phyloP scores from a whole-genome alignment of 192 early-diverging fungal genomes.

The Coemansia erecta region DNA sequence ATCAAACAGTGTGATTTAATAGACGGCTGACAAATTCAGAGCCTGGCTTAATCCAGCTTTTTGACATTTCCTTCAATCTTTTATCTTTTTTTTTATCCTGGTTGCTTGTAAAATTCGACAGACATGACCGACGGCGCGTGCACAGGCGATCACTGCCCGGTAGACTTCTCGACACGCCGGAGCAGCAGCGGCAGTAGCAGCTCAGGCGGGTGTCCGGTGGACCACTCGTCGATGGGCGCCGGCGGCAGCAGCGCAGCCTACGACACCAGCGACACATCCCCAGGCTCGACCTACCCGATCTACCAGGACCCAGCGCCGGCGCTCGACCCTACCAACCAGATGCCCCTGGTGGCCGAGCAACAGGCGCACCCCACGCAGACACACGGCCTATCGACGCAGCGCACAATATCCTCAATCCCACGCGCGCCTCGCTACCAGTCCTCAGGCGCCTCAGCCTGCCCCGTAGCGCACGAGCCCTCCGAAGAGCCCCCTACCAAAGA shows the following conservation, averaged over 20 bases:
- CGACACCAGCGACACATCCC: slow-evolving; percentile 10
- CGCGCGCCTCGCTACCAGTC: slow-evolving; percentile 57
- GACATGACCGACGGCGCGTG: background rate
- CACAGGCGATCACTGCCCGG: slow-evolving; percentile 16
- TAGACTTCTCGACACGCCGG: slow-evolving; percentile 13
- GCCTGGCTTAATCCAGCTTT: background rate
- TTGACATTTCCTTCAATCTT: background rate
- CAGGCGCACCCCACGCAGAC: slow-evolving; percentile 40
- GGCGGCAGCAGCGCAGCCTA: slow-evolving; percentile 2
- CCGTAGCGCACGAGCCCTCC: slow-evolving; percentile 18
- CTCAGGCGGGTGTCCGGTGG: slow-evolving; percentile 34
- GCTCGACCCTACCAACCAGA: slow-evolving; percentile 63
- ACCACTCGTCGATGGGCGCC: slow-evolving; percentile 22
- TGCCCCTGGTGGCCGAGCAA: slow-evolving; percentile 62
- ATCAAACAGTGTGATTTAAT: background rate
- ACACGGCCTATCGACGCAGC: slow-evolving; percentile 55
- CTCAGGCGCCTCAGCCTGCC: slow-evolving; percentile 39
- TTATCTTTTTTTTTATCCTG: background rate
- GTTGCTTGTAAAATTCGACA: background rate
- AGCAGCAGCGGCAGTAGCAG: slow-evolving; percentile 4
- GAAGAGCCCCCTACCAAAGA: too few relatives aligned
- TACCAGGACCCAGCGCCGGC: slow-evolving; percentile 37
- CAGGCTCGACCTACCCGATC: slow-evolving; percentile 43
- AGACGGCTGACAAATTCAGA: background rate
- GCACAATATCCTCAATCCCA: slow-evolving; percentile 78